Evolutionary conservation across 139 green algal species (phyloP).

Genomic region (Coelastrella sp.): DNA sequence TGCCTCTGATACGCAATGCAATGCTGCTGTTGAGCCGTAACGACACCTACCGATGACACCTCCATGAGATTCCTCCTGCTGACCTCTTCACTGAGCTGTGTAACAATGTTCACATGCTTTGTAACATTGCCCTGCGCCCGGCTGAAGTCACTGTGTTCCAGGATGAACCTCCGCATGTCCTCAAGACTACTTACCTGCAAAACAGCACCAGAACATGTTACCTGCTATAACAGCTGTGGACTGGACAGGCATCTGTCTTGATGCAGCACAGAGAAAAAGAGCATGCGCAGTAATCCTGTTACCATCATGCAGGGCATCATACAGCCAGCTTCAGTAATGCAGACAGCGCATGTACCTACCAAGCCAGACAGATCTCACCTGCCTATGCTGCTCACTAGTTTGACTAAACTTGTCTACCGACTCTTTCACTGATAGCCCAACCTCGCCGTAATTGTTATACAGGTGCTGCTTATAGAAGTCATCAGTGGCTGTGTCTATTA

Average conservation of each 20-base stretch:
- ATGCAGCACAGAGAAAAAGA: no score
- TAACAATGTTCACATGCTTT: conserved; percentile 94
- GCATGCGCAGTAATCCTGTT: no score
- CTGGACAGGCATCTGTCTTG: no score
- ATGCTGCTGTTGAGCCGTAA: not conserved
- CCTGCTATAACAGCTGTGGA: no score
- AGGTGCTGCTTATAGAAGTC: conserved; percentile 85
- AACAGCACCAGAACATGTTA: no score
- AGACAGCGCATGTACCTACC: no score
- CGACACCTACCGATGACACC: conserved; percentile 60
- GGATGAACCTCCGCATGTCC: conserved; percentile 90
- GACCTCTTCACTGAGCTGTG: conserved; percentile 75
- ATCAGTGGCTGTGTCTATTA: conserved; percentile 78
- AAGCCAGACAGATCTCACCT: conserved; percentile 51
- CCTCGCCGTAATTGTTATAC: conserved; percentile 88
- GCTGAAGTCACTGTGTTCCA: conserved; percentile 84
- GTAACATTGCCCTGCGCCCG: conserved; percentile 75
- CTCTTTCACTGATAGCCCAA: conserved; percentile 83
- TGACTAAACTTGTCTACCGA: conserved; percentile 78
- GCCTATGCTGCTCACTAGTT: conserved; percentile 55
- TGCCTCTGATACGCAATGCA: no score
- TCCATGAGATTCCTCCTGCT: conserved; percentile 77
- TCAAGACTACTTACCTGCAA: conserved; percentile 77
- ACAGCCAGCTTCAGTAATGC: no score
- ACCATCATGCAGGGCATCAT: no score